These are phyloP conservation scores for Mortierella hygrophila DNA, from an alignment of 192 early-diverging fungal genomes.

Conservation along the genomic window DNA sequence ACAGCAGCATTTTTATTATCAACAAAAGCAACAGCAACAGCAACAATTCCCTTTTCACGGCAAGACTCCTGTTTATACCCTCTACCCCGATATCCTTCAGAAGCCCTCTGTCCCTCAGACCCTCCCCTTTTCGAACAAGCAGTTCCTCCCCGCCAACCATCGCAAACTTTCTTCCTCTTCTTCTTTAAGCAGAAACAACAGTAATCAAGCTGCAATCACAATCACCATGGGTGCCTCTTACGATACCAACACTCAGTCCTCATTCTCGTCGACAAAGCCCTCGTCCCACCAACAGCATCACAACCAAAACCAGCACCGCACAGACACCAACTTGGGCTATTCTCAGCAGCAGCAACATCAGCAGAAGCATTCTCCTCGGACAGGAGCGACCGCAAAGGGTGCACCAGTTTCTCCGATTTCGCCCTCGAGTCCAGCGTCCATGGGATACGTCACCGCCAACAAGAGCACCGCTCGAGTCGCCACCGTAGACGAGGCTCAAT, in stretches of 20 bases:
- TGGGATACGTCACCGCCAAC: neutral
- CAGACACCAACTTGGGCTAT: neutral
- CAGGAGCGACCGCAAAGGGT: neutral
- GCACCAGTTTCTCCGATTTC: slow-evolving; percentile 22
- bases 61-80: slow-evolving; percentile 30
- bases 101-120: slow-evolving; percentile 6
- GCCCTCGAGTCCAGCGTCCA: slow-evolving; percentile 16
- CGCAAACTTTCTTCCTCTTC: neutral
- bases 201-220: neutral
- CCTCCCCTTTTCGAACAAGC: slow-evolving; percentile 17
- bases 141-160: slow-evolving; percentile 3
- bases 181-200: neutral
- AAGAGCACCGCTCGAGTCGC: neutral
- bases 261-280: slow-evolving; percentile 13
- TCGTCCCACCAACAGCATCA: neutral
- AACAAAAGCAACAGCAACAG: slow-evolving; percentile 8
- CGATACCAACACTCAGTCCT: slow-evolving; percentile 11
- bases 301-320: neutral
- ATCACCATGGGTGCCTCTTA: slow-evolving; percentile 3
- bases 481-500: neutral
- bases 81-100: slow-evolving; percentile 39
- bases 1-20: neutral
- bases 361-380: slow-evolving; percentile 2
- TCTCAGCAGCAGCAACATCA: slow-evolving; percentile 1
- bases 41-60: slow-evolving; percentile 1